Evolutionary conservation across 192 early-diverging fungal genomes (phyloP).

Genomic region (Coemansia sp.): DNA sequence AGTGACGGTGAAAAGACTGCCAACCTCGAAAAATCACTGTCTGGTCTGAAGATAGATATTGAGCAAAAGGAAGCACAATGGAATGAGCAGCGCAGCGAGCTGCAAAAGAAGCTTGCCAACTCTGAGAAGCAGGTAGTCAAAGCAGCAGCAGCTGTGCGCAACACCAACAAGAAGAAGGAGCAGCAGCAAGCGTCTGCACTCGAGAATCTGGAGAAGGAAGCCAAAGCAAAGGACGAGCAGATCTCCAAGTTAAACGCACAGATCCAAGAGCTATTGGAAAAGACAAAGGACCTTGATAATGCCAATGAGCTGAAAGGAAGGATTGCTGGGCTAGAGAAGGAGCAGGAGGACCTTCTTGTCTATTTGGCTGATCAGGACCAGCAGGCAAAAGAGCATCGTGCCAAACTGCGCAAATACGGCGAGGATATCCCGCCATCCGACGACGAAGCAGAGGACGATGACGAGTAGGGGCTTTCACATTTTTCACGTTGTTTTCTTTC

Average conservation of each 20-base stretch:
- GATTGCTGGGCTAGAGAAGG: conserved; percentile 54
- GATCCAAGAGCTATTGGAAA: conserved; percentile 63
- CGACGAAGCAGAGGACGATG: conserved; percentile 61
- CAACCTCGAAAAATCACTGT: conserved; percentile 33
- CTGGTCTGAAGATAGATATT: conserved; percentile 17
- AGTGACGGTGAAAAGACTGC: conserved; percentile 10
- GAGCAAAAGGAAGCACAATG: conserved; percentile 17
- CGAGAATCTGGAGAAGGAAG: conserved; percentile 18
- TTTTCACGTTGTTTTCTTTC: too few species aligned
- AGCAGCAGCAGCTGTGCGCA: conserved; percentile 48
- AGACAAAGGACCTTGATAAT: conserved; percentile 15
- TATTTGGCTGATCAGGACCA: conserved; percentile 83
- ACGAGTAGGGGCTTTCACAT: conserved; percentile 26
- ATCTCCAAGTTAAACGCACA: conserved; percentile 51
- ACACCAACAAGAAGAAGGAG: conserved; percentile 54
- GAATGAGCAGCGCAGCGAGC: conserved; percentile 29
- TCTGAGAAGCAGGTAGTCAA: conserved; percentile 53
- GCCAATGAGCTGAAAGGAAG: conserved; percentile 50
- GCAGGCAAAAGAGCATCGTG: conserved; percentile 58
- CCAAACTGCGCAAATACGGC: conserved; percentile 55
- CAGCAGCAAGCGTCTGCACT: conserved; percentile 39
- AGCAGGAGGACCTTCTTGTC: conserved; percentile 84
- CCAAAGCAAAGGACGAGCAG: conserved; percentile 46
- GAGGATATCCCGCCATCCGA: conserved; percentile 56
- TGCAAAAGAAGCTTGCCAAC: conserved; percentile 44